Conservation (phyloP, 768 basidiomycete species). For the Leccinum disarticulatum region DNA sequence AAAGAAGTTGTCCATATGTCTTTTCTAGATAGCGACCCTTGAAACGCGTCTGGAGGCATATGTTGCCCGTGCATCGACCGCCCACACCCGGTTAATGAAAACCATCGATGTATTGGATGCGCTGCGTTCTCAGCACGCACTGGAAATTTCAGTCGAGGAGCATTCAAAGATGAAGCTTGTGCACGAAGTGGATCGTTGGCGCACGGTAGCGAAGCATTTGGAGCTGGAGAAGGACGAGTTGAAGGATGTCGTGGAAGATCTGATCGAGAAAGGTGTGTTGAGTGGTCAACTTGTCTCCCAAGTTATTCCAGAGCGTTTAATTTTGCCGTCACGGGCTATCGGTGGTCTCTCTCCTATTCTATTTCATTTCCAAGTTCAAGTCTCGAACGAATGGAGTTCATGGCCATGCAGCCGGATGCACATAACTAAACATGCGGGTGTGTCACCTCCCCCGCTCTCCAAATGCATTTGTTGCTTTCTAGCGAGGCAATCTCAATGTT, state of each 20-base stretch:
- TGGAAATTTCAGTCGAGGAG: slow-evolving; percentile 39
- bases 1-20: background rate
- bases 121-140: slow-evolving; percentile 37
- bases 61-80: slow-evolving; percentile 39
- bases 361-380: slow-evolving; percentile 39
- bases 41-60: slow-evolving; percentile 36
- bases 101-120: slow-evolving; percentile 52
- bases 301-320: background rate
- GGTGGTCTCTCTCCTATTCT: background rate
- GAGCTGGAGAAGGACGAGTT: slow-evolving; percentile 55
- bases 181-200: slow-evolving; percentile 39
- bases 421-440: slow-evolving; percentile 45
- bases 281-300: background rate
- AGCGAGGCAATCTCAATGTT: slow-evolving; percentile 23
- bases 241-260: slow-evolving; percentile 48
- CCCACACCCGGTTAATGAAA: slow-evolving; percentile 47
- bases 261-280: slow-evolving; percentile 61
- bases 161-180: slow-evolving; percentile 36
- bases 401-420: slow-evolving; percentile 48
- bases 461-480: slow-evolving; percentile 15
- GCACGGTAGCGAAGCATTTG: slow-evolving; percentile 29
- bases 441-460: slow-evolving; percentile 19
- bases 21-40: slow-evolving; percentile 29
- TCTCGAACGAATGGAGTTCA: slow-evolving; percentile 41
- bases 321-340: background rate